Evolutionary conservation across 2,329 filamentous ascomycete species (phyloP), one percentile per base, ranked within the genome.

Genomic region (Hymenotorrendiella dingleyae): DNA sequence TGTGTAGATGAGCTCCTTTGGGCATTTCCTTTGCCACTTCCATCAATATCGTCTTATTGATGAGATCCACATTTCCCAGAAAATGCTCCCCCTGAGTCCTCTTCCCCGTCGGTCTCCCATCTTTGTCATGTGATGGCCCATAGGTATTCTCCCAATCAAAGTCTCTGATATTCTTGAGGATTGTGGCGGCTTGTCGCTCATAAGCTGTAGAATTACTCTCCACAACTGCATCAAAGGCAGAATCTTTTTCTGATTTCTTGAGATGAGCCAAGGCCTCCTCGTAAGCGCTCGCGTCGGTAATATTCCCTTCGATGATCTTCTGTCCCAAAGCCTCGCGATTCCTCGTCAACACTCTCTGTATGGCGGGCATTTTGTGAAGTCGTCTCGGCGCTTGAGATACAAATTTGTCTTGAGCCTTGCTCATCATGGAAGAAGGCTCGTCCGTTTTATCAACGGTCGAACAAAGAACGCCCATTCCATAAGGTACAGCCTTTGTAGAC

Each of bases 1-100:
- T 74, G 60, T 89, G 84, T 19, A 88, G 67, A 57, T 88, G 80
- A 0, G 74, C 74, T 2, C 83, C 84, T 61, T 89, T 89, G 30
- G 84, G 84, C 68, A 85, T 74, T 43, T 61, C 57, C 23, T 65
- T 66, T 5, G 79, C 74, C 20, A 83, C 70, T 21, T 67, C 52
- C 52, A 80, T 77, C 11, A 88, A 56, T 32, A 66, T 62, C 7
- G 82, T 85, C 35, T 69, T 40, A 27, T 71, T 62, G 52, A 83
- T 76, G 29, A 76, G 60, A 40, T 70, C 61, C 33, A 67, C 59
- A 53, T 80, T 80, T 39, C 71, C 68, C 19, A 81, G 62, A 55
- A 78, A 82, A 57, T 80, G 78, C 52, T 79, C 76, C 20, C 71
- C 72, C 27, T 52, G 45, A 7, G 37, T 46, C 28, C 49, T 47